Conservation (phyloP, 495 filamentous ascomycete species). For the Aspergillus carlsbadensis region DNA sequence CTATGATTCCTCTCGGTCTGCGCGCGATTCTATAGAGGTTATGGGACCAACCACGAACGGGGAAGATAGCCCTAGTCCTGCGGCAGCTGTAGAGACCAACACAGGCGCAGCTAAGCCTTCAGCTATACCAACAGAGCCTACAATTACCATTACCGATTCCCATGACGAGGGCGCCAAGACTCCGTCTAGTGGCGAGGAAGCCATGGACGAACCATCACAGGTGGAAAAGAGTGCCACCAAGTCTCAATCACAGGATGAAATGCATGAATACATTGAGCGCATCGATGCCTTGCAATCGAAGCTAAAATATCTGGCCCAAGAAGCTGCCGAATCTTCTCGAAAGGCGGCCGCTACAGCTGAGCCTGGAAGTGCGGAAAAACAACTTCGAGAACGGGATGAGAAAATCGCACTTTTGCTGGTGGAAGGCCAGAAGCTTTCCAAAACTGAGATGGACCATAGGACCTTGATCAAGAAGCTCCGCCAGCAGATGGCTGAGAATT, state of each 20-base stretch:
- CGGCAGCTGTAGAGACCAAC: background rate
- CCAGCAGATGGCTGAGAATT: slow-evolving; percentile 59
- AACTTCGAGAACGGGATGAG: slow-evolving; percentile 84
- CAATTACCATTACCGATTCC: slow-evolving; percentile 17
- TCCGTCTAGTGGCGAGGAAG: slow-evolving; percentile 24
- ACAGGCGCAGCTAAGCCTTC: background rate
- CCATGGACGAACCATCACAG: slow-evolving; percentile 48
- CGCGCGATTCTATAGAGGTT: slow-evolving; percentile 6
- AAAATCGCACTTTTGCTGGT: slow-evolving; percentile 86
- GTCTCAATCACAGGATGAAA: slow-evolving; percentile 71
- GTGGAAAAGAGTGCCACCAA: slow-evolving; percentile 60
- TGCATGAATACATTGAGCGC: slow-evolving; percentile 78
- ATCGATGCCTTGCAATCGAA: slow-evolving; percentile 93
- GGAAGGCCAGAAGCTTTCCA: slow-evolving; percentile 87
- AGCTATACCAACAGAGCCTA: slow-evolving; percentile 12
- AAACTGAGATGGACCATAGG: slow-evolving; percentile 79
- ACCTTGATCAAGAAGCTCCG: slow-evolving; percentile 82
- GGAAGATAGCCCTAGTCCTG: background rate
- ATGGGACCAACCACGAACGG: background rate
- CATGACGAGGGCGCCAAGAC: slow-evolving; percentile 14
- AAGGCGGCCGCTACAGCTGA: slow-evolving; percentile 59
- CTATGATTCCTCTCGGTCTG: slow-evolving; percentile 32
- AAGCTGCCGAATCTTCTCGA: slow-evolving; percentile 70
- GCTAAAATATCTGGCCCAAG: slow-evolving; percentile 78
- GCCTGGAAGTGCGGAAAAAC: slow-evolving; percentile 66